phyloP scores from a whole-genome alignment of 495 filamentous ascomycete genomes.

The Corynascus novoguineensis region DNA sequence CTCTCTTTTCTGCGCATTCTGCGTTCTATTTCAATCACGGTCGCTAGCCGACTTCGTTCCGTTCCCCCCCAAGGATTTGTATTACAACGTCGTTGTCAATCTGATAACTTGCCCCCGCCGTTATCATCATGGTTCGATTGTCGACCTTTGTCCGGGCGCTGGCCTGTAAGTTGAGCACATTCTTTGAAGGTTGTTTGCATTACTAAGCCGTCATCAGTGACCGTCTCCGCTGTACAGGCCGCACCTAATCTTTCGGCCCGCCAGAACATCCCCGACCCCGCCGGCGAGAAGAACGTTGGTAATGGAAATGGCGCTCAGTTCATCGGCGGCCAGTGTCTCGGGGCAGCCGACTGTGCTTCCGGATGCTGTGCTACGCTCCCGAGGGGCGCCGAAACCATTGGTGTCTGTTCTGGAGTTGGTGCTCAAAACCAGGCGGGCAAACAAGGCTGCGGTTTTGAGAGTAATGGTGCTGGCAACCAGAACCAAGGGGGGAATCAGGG shows the following conservation, averaged over 20 bases:
- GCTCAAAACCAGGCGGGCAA: constrained; percentile 28
- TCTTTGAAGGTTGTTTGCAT: too few species aligned
- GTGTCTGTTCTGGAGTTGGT: constrained; percentile 31
- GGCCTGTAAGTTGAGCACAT: constrained; percentile 12
- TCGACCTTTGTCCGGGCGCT: constrained; percentile 18
- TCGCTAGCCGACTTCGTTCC: constrained; percentile 12
- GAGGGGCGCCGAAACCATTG: constrained; percentile 26
- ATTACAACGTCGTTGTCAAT: neutral
- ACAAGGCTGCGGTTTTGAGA: constrained; percentile 30
- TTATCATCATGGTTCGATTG: constrained; percentile 25
- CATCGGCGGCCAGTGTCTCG: constrained; percentile 41
- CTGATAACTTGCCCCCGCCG: neutral
- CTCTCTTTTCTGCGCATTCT: neutral
- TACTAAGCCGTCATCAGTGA: constrained; percentile 26
- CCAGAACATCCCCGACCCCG: constrained; percentile 29
- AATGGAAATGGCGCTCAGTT: constrained; percentile 37
- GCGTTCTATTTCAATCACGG: neutral
- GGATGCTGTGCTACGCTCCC: constrained; percentile 36
- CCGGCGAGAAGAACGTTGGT: constrained; percentile 38
- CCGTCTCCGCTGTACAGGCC: constrained; percentile 51
- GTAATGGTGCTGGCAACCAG: neutral
- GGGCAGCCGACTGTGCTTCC: constrained; percentile 37
- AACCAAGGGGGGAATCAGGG: neutral
- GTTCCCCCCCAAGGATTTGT: neutral
- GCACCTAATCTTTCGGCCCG: constrained; percentile 48